Base-by-base conservation (phyloP, 768 basidiomycete genomes). In the Sarcodon aspratus region DNA sequence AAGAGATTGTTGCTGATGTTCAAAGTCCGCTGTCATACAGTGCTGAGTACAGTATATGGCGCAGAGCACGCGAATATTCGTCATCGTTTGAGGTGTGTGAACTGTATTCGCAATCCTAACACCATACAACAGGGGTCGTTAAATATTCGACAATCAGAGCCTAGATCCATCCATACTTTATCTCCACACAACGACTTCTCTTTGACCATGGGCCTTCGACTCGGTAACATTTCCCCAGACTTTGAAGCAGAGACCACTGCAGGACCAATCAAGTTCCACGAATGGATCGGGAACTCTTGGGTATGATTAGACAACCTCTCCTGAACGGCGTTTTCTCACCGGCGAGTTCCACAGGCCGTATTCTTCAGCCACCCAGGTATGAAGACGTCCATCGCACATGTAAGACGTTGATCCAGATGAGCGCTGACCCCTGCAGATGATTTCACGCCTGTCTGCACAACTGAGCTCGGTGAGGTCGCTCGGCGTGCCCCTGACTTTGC, bases 401-500 rank as follows among this genome's bases (percentile, higher is more conserved):
- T 2, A 27, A 27, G 21, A 27, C 21, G 21, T 27, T 27, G 21
- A 27, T 13, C 11, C 5, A 42, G 9, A 42, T 9, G 13, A 9
- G 15, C 13, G 27, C 40, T 27, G 40, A 42, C 13, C 9, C 40
- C 40, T 8, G 11, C 27, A 42, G 40, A 42, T 13, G 85, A 91
- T 61, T 91, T 91, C 62, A 88, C 86, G n/a, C 86, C 87, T 45
- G 84, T 94, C 47, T 93, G 89, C 76, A 94, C 96, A 44, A 99
- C 96, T 48, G 96, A 98, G 71, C 84, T 98, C 35, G 93, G 90
- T 46, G 95, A 96, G 64, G 93, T 96, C 40, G 85, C 96, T 45
- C 83, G 90, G 54, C 86, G 57, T 51, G 75, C 79, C 10, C 70
- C 71, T 12, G 94, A 97, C 65, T 99, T 97, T 63, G 73, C 69